Conservation (phyloP, 148 eudicot genomes). For the Simmondsia chinensis region DNA sequence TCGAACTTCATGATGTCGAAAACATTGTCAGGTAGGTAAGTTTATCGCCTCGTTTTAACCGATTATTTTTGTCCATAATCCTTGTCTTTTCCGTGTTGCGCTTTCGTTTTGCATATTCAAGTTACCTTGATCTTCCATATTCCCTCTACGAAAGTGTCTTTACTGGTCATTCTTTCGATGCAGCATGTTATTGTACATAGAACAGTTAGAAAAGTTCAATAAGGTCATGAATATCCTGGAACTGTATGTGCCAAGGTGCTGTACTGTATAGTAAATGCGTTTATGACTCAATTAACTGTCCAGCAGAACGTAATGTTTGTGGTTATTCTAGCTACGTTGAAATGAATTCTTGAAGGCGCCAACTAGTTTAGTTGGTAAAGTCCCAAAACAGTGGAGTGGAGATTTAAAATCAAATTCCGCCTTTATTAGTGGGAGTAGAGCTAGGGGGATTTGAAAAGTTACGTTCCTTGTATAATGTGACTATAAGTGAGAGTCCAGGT, state of each 20-base stretch:
- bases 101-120: background rate
- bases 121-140: no score
- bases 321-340: no score
- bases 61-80: constrained; percentile 5
- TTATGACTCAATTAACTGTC: constrained; percentile 14
- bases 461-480: no score
- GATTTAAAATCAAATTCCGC: no score
- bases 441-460: no score
- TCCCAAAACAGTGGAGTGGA: no score
- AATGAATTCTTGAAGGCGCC: no score
- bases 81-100: constrained; percentile 4
- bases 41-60: background rate
- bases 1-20: constrained; percentile 29
- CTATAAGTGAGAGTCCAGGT: no score
- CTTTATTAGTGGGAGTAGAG: no score
- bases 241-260: constrained; percentile 20
- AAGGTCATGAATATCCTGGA: constrained; percentile 6
- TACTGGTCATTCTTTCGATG: constrained; percentile 32
- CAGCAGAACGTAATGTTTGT: no score
- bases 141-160: no score
- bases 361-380: no score
- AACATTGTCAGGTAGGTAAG: constrained; percentile 11
- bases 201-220: constrained; percentile 6
- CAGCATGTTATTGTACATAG: constrained; percentile 47
- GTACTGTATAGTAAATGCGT: constrained; percentile 19